Percentiles rank a stretch among this genome's conserved stretches.
Conservation (phyloP, 768 basidiomycete genomes). For the Trichaptum fuscoviolaceum region DNA sequence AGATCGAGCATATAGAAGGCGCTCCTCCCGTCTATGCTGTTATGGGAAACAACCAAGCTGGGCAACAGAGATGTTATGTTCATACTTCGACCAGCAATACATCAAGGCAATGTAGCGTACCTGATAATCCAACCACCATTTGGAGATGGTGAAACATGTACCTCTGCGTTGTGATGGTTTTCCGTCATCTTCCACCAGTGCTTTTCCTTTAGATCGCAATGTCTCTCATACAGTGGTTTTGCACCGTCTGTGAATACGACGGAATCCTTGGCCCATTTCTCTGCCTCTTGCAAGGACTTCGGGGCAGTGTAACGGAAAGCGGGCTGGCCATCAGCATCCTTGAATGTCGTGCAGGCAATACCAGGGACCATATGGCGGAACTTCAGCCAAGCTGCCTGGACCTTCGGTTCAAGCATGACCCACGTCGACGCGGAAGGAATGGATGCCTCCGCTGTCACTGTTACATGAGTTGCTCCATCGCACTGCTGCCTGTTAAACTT, state of each 20-base stretch:
- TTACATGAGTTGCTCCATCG: background rate
- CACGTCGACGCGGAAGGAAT: background rate
- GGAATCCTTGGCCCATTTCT: background rate
- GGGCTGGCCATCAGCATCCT: background rate
- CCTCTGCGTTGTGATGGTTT: slow-evolving; percentile 1
- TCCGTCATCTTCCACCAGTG: slow-evolving; percentile 6
- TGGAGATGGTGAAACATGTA: background rate
- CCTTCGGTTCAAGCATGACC: background rate
- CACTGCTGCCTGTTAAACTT: background rate
- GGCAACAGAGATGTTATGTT: background rate
- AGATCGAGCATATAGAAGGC: slow-evolving; percentile 4
- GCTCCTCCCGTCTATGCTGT: slow-evolving; percentile 4
- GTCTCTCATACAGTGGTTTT: slow-evolving; percentile 2
- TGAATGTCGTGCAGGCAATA: background rate
- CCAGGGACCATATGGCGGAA: background rate
- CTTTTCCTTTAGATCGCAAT: slow-evolving; percentile 3
- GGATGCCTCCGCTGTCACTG: background rate
- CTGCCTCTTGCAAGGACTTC: background rate
- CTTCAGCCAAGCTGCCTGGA: background rate
- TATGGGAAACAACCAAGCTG: slow-evolving; percentile 3
- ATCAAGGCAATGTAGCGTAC: background rate
- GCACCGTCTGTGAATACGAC: slow-evolving; percentile 1
- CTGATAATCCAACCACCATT: slow-evolving; percentile 1
- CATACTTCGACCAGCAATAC: background rate
- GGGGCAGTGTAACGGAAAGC: slow-evolving; percentile 1